Percentiles rank a stretch among this genome's conserved stretches.
Conservation (phyloP, 768 basidiomycete genomes). For the Lactarius quietus region DNA sequence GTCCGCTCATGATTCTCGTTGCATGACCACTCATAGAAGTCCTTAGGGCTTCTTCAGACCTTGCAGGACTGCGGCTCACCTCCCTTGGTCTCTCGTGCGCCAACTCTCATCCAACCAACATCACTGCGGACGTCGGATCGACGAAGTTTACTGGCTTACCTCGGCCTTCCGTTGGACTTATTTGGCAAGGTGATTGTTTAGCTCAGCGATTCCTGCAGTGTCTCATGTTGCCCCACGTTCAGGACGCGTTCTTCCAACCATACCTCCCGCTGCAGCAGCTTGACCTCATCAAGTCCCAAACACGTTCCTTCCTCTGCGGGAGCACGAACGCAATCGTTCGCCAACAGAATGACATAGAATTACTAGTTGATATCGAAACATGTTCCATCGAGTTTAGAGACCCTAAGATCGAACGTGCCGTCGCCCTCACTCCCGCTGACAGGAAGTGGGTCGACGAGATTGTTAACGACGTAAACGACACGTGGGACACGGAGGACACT, state of each 20-base stretch:
- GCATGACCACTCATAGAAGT: not conserved
- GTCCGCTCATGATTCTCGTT: conserved; percentile 23
- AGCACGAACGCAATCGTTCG: conserved; percentile 95
- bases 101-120: conserved; percentile 66
- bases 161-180: conserved; percentile 91
- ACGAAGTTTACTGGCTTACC: conserved; percentile 85
- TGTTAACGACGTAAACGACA: conserved; percentile 78
- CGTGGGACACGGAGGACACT: conserved; percentile 67
- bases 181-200: conserved; percentile 71
- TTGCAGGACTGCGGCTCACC: conserved; percentile 93
- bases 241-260: conserved; percentile 97
- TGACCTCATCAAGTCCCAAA: conserved; percentile 70
- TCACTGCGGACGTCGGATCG: conserved; percentile 85
- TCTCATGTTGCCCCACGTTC: not conserved
- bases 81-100: conserved; percentile 57
- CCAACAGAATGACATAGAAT: conserved; percentile 86
- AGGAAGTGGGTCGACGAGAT: conserved; percentile 98
- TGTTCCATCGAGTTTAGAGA: conserved; percentile 85
- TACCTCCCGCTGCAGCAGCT: conserved; percentile 95
- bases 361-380: conserved; percentile 88
- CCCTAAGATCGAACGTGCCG: conserved; percentile 69
- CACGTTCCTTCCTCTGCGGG: conserved; percentile 86
- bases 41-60: conserved; percentile 75
- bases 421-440: conserved; percentile 85
- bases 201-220: not conserved